Conservation (phyloP, 495 filamentous ascomycete species). For the Aspergillus indologenus region DNA sequence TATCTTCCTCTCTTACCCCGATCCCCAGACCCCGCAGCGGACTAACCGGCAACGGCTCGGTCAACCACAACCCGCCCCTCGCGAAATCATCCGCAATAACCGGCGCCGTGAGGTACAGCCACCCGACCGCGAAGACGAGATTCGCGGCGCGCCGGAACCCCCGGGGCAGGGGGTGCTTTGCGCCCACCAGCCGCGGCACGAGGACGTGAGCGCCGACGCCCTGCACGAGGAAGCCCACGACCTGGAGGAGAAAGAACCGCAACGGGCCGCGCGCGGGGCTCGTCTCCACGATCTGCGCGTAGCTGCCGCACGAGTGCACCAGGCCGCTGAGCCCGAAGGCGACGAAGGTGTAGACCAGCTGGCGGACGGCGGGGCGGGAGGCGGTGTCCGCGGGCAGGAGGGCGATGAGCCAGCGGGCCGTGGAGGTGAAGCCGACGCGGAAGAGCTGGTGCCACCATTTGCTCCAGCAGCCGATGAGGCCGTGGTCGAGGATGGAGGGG, state of each 20-base stretch:
- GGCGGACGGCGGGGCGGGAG: constrained; percentile 17
- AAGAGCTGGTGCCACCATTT: constrained; percentile 90
- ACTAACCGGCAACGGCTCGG: constrained; percentile 68
- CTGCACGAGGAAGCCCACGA: constrained; percentile 54
- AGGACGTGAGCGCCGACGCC: constrained; percentile 25
- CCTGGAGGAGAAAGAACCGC: constrained; percentile 57
- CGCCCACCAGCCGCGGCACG: constrained; percentile 25
- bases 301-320: constrained; percentile 58
- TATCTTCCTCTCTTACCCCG: constrained; percentile 44
- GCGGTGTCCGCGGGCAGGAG: constrained; percentile 27
- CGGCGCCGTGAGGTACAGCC: constrained; percentile 55
- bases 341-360: constrained; percentile 33
- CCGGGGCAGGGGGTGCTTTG: constrained; percentile 28
- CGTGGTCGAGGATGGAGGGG: constrained; percentile 55
- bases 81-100: constrained; percentile 62
- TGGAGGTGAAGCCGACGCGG: constrained; percentile 64
- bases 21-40: constrained; percentile 52
- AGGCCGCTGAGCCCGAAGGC: constrained; percentile 59
- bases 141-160: constrained; percentile 47
- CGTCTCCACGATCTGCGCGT: constrained; percentile 47
- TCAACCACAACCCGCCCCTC: constrained; percentile 59
- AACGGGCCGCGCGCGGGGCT: constrained; percentile 40
- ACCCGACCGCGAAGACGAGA: constrained; percentile 47
- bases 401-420: constrained; percentile 48
- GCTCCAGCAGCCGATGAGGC: constrained; percentile 75